A percentile compares a stretch with the other conserved stretches of the same genome.
Evolutionary conservation across 352 stramenopile genomes (phyloP).

Genomic region (Phytophthora melonis): DNA sequence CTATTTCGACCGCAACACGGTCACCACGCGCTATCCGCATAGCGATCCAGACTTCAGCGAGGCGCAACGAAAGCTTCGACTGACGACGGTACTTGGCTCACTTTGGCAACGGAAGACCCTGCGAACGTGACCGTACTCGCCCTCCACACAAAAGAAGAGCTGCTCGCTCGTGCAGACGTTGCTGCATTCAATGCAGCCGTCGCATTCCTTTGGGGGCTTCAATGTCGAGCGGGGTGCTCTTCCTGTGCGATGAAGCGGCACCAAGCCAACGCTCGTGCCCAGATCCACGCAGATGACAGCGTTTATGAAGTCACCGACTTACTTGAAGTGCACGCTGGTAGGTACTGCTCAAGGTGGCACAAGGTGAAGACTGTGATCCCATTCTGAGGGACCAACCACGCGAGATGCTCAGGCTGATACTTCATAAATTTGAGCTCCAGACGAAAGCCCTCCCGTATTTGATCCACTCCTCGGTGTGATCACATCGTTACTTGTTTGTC

Average conservation of each 20-base stretch:
- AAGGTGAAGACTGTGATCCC: slow-evolving; percentile 60
- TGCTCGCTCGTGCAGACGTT: slow-evolving; percentile 67
- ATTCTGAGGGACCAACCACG: slow-evolving; percentile 66
- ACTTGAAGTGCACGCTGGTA: slow-evolving; percentile 88
- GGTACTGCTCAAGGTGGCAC: slow-evolving; percentile 63
- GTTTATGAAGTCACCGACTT: slow-evolving; percentile 94
- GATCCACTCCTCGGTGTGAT: neutral
- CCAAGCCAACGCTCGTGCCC: slow-evolving; percentile 83
- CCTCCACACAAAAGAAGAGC: slow-evolving; percentile 82
- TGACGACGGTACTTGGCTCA: no score
- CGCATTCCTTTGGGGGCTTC: slow-evolving; percentile 54
- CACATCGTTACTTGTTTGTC: slow-evolving; percentile 26
- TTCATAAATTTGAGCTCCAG: slow-evolving; percentile 2
- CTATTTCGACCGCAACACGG: slow-evolving; percentile 12
- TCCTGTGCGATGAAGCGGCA: slow-evolving; percentile 90
- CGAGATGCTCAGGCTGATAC: no score
- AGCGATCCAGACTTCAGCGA: slow-evolving; percentile 32
- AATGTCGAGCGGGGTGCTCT: slow-evolving; percentile 73
- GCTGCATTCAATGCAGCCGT: slow-evolving; percentile 83
- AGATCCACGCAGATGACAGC: slow-evolving; percentile 86
- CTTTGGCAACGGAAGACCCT: no score
- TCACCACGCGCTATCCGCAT: slow-evolving; percentile 26
- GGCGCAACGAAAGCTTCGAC: slow-evolving; percentile 38
- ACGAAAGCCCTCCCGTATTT: neutral
- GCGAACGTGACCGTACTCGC: slow-evolving; percentile 69